These are phyloP conservation scores for Mortierella sp. DNA, from an alignment of 371 early-diverging fungal species.

Conservation along the genomic window DNA sequence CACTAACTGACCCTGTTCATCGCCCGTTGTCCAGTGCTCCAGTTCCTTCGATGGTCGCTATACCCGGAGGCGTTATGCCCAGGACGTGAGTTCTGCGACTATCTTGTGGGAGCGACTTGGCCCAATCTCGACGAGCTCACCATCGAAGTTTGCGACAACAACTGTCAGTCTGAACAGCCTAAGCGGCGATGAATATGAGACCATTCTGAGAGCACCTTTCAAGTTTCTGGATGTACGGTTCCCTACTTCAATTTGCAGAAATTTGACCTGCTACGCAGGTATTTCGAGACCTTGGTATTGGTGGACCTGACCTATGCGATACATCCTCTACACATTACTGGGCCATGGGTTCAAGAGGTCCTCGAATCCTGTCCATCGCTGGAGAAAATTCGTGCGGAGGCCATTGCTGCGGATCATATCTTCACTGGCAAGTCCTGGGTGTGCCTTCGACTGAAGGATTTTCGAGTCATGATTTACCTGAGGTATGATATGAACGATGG, in stretches of 20 bases:
- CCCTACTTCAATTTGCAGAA: not conserved
- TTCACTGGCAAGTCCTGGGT: not conserved
- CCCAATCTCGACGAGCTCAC: constrained; percentile 13
- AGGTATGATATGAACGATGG: not conserved
- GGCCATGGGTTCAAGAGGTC: not conserved
- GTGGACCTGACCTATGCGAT: not conserved
- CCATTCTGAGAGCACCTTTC: not conserved
- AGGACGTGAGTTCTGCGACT: not conserved
- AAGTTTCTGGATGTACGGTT: not conserved
- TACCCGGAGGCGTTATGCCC: not conserved
- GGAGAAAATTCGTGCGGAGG: not conserved
- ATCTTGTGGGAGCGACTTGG: constrained; percentile 4
- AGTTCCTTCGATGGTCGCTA: not conserved
- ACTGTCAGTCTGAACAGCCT: too few relatives aligned
- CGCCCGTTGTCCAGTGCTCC: constrained; percentile 9
- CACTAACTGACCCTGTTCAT: constrained; percentile 9
- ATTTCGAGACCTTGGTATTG: not conserved
- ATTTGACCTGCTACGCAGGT: not conserved
- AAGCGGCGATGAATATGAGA: not conserved
- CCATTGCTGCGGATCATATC: not conserved
- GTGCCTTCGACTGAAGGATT: not conserved
- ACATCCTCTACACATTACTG: too few relatives aligned
- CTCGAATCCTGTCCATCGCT: not conserved
- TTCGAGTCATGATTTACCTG: not conserved
- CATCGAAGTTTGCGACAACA: not conserved